Evolutionary conservation across 192 early-diverging fungal species (phyloP), one percentile per base, ranked within the genome.

Genomic region (Entomortierella lignicola): DNA sequence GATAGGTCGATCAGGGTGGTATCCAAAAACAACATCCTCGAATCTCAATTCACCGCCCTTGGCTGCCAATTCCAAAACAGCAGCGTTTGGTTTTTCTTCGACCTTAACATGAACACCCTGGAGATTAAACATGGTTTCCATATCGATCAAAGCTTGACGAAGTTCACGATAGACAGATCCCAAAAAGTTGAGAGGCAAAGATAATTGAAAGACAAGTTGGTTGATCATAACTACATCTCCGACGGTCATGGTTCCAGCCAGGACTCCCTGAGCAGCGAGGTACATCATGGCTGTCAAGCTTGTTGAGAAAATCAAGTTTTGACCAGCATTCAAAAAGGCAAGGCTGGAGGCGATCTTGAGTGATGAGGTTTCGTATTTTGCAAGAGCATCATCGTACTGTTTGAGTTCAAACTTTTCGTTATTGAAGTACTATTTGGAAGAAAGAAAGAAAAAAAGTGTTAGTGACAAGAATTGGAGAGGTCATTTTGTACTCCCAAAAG

Each of bases 211-310:
- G 27, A 99, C 92, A 27, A 99, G 92, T 21, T 97, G 96, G 69
- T 99, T 99, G 61, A 99, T 90, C 95, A 99, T 95, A 21, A 99
- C 98, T 7, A 99, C 88, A 73, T 99, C 98, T 47, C 98, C 98
- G 27, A 99, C 91, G 2, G 96, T 97, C 88, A 99, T 85, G 2
- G 89, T 84, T 67, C 83, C 83, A 5, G 55, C 21, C n/a, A 88
- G 79, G 11, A 99, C 95, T 32, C 96, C 96, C 47, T 96, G 87
- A 10, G 96, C 92, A 0, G 97, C 94, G 86, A 99, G 90, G 69
- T 92, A 96, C 98, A 99, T 99, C 92, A 99, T 97, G 17, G 82
- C 60, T 1, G 97, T 97, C 64, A 99, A 86, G 18, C 96, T 90
- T n/a, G 92, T 86, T 51, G 93, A 93, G 65, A 99, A 98, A 56